Evolutionary conservation across 2,329 filamentous ascomycete species (phyloP).

Genomic region (Zarea fungicola): DNA sequence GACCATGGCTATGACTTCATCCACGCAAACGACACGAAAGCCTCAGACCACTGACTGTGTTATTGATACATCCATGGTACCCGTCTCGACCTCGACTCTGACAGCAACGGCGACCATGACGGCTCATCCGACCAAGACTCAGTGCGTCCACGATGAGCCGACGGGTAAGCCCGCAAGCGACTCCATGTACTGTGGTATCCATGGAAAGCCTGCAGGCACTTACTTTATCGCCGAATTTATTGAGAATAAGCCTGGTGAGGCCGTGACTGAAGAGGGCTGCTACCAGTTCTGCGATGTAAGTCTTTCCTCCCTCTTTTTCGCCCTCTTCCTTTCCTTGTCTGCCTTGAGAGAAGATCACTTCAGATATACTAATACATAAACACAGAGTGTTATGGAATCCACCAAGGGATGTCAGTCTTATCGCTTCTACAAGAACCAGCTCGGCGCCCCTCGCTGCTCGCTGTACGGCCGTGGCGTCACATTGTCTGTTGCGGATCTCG

Average conservation of each 20-base stretch:
- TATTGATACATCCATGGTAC: conserved; percentile 30
- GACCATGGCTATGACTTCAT: conserved; percentile 4
- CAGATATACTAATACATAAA: neutral
- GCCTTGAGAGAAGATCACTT: neutral
- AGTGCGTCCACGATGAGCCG: conserved; percentile 24
- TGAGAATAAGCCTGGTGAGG: conserved; percentile 27
- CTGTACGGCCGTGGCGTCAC: conserved; percentile 31
- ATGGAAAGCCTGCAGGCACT: conserved; percentile 29
- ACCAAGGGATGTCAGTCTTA: conserved; percentile 31
- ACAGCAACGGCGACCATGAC: conserved; percentile 22
- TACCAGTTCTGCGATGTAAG: conserved; percentile 37
- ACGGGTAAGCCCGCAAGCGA: conserved; percentile 26
- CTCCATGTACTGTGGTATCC: conserved; percentile 34
- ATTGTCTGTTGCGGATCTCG: conserved; percentile 24
- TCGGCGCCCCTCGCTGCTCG: conserved; percentile 29
- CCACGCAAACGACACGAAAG: neutral
- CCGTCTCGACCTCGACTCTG: conserved; percentile 23
- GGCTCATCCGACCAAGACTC: conserved; percentile 25
- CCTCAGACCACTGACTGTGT: conserved; percentile 17
- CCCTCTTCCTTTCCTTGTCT: neutral
- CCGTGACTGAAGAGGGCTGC: conserved; percentile 35
- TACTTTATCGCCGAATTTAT: conserved; percentile 36
- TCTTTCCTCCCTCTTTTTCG: neutral
- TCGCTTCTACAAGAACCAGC: conserved; percentile 28
- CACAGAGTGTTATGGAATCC: conserved; percentile 27